A percentile compares a stretch with the other conserved stretches of the same genome.
Conservation (phyloP, 345 rosid species). For the Litchi chinensis region DNA sequence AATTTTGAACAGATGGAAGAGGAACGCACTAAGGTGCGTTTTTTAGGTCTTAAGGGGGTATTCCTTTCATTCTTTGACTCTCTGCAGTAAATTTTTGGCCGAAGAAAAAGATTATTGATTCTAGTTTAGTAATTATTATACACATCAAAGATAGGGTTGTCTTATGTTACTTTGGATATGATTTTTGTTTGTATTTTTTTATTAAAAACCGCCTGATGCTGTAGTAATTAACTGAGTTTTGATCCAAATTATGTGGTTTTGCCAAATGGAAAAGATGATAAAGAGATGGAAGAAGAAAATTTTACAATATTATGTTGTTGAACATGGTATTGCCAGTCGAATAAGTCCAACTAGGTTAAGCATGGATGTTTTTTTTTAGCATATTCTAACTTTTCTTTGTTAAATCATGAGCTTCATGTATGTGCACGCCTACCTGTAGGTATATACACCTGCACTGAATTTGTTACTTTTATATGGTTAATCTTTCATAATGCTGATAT, state of each 20-base stretch:
- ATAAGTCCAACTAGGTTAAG: not conserved
- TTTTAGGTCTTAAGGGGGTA: not conserved
- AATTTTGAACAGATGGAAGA: conserved; percentile 95
- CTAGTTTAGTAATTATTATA: not conserved
- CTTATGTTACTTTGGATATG: not conserved
- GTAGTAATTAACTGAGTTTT: not conserved
- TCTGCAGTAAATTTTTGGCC: not conserved
- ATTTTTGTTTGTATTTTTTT: not conserved
- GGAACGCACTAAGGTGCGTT: conserved; percentile 81
- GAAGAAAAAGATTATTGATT: not conserved
- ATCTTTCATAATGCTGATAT: not conserved
- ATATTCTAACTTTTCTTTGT: not conserved
- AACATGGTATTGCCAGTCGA: not conserved
- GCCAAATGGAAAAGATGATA: not conserved
- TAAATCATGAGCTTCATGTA: not conserved
- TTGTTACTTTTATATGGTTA: not conserved
- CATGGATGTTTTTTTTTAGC: not conserved
- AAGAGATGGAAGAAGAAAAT: not conserved
- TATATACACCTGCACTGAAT: not conserved
- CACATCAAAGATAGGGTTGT: not conserved
- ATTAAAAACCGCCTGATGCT: not conserved
- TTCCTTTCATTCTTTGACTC: not conserved
- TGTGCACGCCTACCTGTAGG: not conserved
- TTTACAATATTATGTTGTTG: not conserved
- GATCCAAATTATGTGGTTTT: not conserved